These are phyloP conservation scores for Rosellinia necatrix DNA, from an alignment of 2,329 filamentous ascomycete genomes.

Conservation along the genomic window DNA sequence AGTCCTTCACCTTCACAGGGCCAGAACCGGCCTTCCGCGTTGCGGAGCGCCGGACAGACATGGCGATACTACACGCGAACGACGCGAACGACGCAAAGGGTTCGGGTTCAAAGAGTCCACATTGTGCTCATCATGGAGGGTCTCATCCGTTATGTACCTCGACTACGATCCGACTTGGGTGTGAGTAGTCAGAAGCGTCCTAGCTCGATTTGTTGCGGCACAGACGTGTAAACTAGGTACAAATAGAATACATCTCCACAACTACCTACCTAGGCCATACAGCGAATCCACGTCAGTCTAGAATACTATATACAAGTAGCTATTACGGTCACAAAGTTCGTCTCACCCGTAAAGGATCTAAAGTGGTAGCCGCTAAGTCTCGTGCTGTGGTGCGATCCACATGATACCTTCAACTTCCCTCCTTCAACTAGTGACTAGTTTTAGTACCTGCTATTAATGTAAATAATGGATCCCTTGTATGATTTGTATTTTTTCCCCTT, in stretches of 20 bases:
- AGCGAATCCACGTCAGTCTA: too few species aligned
- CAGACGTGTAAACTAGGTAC: neutral
- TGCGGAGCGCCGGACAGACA: slow-evolving; percentile 37
- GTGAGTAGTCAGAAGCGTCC: neutral
- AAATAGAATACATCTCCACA: slow-evolving; percentile 7
- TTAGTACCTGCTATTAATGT: too few species aligned
- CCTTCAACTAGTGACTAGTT: too few species aligned
- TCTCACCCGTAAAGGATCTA: too few species aligned
- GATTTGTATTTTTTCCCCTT: too few species aligned
- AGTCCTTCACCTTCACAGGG: slow-evolving; percentile 37
- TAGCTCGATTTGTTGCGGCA: neutral
- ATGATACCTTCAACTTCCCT: too few species aligned
- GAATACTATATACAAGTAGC: too few species aligned
- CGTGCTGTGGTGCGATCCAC: too few species aligned
- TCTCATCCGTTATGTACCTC: slow-evolving; percentile 21
- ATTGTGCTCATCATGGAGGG: neutral
- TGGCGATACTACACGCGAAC: slow-evolving; percentile 21
- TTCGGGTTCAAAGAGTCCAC: neutral
- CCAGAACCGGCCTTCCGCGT: slow-evolving; percentile 35
- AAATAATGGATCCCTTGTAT: too few species aligned
- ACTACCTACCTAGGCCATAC: too few species aligned
- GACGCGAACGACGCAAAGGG: neutral
- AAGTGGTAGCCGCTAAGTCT: too few species aligned
- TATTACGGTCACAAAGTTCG: too few species aligned
- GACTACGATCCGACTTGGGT: neutral